Percentiles rank a stretch among this genome's conserved stretches.
Conservation (phyloP, 306 rosid species). For the Rosa multiflora region DNA sequence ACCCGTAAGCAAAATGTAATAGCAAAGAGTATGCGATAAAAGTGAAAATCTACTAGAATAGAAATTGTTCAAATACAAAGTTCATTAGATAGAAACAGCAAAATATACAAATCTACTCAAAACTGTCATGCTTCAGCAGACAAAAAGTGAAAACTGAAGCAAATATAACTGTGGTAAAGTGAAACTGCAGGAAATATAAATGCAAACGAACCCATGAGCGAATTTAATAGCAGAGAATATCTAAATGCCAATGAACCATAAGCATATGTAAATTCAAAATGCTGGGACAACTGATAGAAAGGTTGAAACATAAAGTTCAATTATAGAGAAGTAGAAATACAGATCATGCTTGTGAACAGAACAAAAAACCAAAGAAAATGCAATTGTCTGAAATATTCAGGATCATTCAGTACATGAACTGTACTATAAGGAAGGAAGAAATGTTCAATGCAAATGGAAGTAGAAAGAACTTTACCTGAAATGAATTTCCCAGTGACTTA, state of each 20-base stretch:
- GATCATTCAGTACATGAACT: too few species aligned
- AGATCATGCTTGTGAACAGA: too few species aligned
- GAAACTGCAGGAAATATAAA: background rate
- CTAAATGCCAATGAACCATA: too few species aligned
- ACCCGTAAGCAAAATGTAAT: too few species aligned
- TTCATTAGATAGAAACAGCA: background rate
- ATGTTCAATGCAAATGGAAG: background rate
- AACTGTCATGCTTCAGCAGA: background rate
- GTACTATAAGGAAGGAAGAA: background rate
- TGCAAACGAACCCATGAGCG: background rate
- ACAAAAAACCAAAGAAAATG: too few species aligned
- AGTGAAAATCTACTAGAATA: background rate
- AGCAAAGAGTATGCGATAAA: too few species aligned
- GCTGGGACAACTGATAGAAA: too few species aligned
- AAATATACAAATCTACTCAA: too few species aligned
- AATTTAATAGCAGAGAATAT: too few species aligned
- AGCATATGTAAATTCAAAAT: too few species aligned
- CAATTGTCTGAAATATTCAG: constrained; percentile 2
- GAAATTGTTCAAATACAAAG: background rate
- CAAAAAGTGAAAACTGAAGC: background rate
- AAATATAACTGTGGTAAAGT: background rate
- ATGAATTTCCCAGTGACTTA: constrained; percentile 94
- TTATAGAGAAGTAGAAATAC: too few species aligned
- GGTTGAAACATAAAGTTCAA: too few species aligned
- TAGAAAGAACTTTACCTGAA: constrained; percentile 51